Evolutionary conservation across 2,329 filamentous ascomycete genomes (phyloP).

Genomic region (Davidsoniella eucalypti): DNA sequence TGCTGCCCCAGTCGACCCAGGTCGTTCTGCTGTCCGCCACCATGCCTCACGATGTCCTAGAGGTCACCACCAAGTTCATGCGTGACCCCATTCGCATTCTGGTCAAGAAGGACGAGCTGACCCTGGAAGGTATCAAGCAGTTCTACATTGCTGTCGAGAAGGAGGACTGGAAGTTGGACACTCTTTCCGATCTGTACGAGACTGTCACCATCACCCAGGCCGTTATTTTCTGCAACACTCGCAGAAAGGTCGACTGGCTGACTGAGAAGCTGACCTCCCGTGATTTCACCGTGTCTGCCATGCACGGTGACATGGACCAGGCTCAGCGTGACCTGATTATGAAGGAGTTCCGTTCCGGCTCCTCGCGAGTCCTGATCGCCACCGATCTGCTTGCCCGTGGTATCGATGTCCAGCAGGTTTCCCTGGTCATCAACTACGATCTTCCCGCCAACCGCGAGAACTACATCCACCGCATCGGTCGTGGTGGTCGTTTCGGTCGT

Average conservation of each 20-base stretch:
- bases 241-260: constrained; percentile 99
- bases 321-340: constrained; percentile 96
- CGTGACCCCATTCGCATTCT: constrained; percentile 96
- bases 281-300: constrained; percentile 98
- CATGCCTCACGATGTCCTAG: constrained; percentile 96
- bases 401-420: constrained; percentile 99
- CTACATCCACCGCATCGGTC: constrained; percentile 99
- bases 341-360: constrained; percentile 99
- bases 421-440: constrained; percentile 99
- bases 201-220: constrained; percentile 98
- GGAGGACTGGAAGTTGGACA: constrained; percentile 99
- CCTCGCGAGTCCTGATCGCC: constrained; percentile 94
- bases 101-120: constrained; percentile 99
- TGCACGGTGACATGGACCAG: constrained; percentile 99
- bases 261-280: constrained; percentile 97
- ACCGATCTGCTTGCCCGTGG: constrained; percentile 96
- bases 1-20: constrained; percentile 93
- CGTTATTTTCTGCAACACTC: constrained; percentile 99
- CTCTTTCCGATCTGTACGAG: constrained; percentile 96
- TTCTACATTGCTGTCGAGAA: constrained; percentile 99
- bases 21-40: constrained; percentile 96
- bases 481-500: constrained; percentile 97
- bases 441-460: constrained; percentile 98
- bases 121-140: constrained; percentile 99
- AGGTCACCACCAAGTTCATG: constrained; percentile 99